These are phyloP conservation scores for Blastobotrys indianensis DNA, from an alignment of 1,139 yeast species.

Conservation along the genomic window DNA sequence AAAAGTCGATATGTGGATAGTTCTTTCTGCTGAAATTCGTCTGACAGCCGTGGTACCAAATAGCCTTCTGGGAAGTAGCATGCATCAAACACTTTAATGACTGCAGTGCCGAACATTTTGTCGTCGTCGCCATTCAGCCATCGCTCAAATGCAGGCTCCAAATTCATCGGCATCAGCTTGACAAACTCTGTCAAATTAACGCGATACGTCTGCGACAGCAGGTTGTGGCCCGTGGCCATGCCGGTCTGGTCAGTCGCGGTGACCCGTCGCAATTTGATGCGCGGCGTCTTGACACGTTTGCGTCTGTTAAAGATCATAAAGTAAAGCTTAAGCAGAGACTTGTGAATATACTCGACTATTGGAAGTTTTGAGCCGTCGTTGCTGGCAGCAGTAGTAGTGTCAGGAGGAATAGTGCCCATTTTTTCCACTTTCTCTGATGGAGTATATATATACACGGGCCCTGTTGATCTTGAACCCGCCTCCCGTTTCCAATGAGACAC, in stretches of 20 bases:
- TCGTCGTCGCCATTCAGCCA: neutral
- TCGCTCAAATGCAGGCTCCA: neutral
- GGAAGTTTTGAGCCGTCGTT: too few relatives aligned
- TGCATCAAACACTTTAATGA: conserved; percentile 3
- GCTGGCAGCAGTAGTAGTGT: too few relatives aligned
- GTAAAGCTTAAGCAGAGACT: too few relatives aligned
- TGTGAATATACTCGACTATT: too few relatives aligned
- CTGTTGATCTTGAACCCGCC: too few relatives aligned
- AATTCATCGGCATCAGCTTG: neutral
- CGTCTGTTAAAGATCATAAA: neutral
- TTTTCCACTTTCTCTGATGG: too few relatives aligned
- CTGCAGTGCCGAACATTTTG: conserved; percentile 2
- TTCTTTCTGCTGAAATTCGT: conserved; percentile 6
- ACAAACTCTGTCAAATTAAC: conserved; percentile 3
- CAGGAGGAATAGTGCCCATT: too few relatives aligned
- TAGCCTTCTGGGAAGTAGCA: conserved; percentile 7
- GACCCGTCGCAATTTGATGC: neutral
- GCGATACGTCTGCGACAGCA: conserved; percentile 7
- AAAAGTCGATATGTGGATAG: neutral
- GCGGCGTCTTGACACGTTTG: neutral
- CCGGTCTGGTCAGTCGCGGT: neutral
- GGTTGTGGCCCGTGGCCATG: conserved; percentile 2
- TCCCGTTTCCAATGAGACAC: too few relatives aligned
- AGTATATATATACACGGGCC: too few relatives aligned
- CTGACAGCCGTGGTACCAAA: conserved; percentile 6